Evolutionary conservation across 129 eudicot species (phyloP).

Genomic region (Tagetes erecta): DNA sequence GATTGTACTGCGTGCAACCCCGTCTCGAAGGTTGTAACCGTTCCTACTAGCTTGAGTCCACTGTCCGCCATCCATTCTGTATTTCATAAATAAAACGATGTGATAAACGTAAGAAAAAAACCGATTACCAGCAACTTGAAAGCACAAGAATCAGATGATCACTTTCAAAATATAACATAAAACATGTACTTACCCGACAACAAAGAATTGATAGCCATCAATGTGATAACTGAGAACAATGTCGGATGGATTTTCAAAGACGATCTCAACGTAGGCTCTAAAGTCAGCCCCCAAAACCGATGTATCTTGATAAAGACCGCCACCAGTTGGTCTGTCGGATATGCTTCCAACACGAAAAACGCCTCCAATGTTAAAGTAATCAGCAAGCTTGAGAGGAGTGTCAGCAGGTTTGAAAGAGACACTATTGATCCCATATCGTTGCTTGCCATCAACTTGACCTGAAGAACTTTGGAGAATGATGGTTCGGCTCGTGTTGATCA

Average conservation of each 20-base stretch:
- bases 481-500: slow-evolving; percentile 41
- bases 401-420: slow-evolving; percentile 46
- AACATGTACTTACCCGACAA: no score
- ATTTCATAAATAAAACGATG: slow-evolving; percentile 3
- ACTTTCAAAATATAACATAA: no score
- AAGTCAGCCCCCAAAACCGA: slow-evolving; percentile 80
- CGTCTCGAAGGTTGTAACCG: slow-evolving; percentile 86
- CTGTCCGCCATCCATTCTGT: slow-evolving; percentile 91
- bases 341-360: slow-evolving; percentile 87
- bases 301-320: slow-evolving; percentile 64
- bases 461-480: slow-evolving; percentile 47
- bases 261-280: slow-evolving; percentile 74
- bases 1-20: slow-evolving; percentile 71
- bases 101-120: neutral
- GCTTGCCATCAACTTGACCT: slow-evolving; percentile 44
- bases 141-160: no score
- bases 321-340: slow-evolving; percentile 62
- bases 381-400: slow-evolving; percentile 50
- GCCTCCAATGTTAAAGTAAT: slow-evolving; percentile 73
- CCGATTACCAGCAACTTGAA: neutral
- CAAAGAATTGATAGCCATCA: no score
- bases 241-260: slow-evolving; percentile 52
- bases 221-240: no score
- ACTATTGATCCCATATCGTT: slow-evolving; percentile 54
- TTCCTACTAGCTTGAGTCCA: slow-evolving; percentile 74